Percentiles rank a stretch among this genome's conserved stretches.
Evolutionary conservation across 2,329 filamentous ascomycete genomes (phyloP).

Genomic region (Epichloe aotearoae): DNA sequence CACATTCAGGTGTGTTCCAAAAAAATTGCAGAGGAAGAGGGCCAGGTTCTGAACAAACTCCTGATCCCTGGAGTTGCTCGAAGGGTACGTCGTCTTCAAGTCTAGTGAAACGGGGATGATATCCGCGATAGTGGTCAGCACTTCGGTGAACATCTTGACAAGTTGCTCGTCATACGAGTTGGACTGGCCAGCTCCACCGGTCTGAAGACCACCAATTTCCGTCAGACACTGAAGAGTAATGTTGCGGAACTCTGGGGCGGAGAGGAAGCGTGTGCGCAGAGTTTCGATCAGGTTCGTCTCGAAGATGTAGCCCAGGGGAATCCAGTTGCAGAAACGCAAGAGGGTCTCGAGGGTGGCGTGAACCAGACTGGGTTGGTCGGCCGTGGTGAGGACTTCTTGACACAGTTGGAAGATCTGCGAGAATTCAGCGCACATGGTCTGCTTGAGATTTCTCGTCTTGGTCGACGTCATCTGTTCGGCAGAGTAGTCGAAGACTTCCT

Average conservation of each 20-base stretch:
- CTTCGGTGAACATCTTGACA: constrained; percentile 97
- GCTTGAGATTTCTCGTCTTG: constrained; percentile 93
- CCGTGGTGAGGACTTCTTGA: constrained; percentile 84
- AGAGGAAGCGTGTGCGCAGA: constrained; percentile 79
- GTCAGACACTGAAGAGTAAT: constrained; percentile 93
- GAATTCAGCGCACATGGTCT: constrained; percentile 97
- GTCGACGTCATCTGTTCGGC: constrained; percentile 98
- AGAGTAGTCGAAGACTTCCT: constrained; percentile 98
- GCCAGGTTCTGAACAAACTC: constrained; percentile 97
- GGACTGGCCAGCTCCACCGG: constrained; percentile 52
- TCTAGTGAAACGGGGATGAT: constrained; percentile 88
- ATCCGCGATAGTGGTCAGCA: constrained; percentile 78
- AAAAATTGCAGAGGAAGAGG: constrained; percentile 97
- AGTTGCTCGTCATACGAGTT: constrained; percentile 88
- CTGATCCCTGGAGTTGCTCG: constrained; percentile 85
- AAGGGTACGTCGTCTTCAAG: constrained; percentile 79
- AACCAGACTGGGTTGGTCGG: constrained; percentile 75
- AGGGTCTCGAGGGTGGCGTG: constrained; percentile 96
- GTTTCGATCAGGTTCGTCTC: constrained; percentile 95
- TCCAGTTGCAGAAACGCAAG: constrained; percentile 97
- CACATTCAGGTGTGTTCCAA: constrained; percentile 80
- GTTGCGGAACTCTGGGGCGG: constrained; percentile 90
- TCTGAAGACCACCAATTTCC: constrained; percentile 89
- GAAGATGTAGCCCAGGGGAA: constrained; percentile 95
- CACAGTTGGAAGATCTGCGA: constrained; percentile 97